Conservation (phyloP, 345 rosid species). For the Crucihimalaya himalaica region DNA sequence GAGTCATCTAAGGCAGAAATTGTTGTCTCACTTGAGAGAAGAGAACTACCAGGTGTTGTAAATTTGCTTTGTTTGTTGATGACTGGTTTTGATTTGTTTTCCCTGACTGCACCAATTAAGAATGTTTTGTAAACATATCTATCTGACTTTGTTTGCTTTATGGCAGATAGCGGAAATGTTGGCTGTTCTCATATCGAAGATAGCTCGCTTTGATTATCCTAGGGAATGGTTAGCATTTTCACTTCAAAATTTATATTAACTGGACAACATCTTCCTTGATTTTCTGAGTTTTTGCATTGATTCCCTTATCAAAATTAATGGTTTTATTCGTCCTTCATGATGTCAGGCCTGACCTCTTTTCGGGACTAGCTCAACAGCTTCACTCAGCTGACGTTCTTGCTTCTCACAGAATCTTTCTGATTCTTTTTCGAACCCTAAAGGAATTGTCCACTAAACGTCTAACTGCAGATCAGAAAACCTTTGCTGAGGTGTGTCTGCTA, state of each 20-base stretch:
- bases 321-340: conserved; percentile 35
- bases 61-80: conserved; percentile 19
- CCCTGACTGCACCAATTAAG: not conserved
- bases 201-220: conserved; percentile 97
- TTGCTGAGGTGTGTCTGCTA: conserved; percentile 63
- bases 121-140: not conserved
- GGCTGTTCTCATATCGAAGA: conserved; percentile 87
- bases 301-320: conserved; percentile 10
- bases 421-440: conserved; percentile 84
- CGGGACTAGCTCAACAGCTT: conserved; percentile 78
- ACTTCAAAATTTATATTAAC: not conserved
- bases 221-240: conserved; percentile 58
- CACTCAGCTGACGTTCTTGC: conserved; percentile 77
- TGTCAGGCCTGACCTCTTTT: conserved; percentile 85
- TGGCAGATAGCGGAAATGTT: conserved; percentile 78
- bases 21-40: conserved; percentile 80
- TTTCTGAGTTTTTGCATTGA: conserved; percentile 13
- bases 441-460: conserved; percentile 95
- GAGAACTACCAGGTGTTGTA: conserved; percentile 71
- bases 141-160: conserved; percentile 17
- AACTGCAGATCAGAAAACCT: conserved; percentile 79
- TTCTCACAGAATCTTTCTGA: conserved; percentile 91
- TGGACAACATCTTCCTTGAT: conserved; percentile 10
- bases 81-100: conserved; percentile 2
- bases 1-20: conserved; percentile 68